Conservation (phyloP, 192 early-diverging fungal species). For the Rhizoclosmatium sp. region DNA sequence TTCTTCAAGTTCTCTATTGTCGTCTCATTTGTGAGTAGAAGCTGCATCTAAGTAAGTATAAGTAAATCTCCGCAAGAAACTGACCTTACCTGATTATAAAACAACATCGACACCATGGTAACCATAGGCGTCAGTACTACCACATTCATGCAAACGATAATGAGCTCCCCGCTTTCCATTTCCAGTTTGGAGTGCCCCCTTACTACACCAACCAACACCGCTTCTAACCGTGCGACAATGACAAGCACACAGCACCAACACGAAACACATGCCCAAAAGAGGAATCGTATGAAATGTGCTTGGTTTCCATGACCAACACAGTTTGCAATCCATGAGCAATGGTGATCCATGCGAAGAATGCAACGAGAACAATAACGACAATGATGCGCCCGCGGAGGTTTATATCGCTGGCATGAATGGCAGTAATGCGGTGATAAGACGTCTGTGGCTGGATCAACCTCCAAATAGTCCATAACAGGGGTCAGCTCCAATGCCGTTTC, state of each 20-base stretch:
- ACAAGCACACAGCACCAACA: slow-evolving; percentile 11
- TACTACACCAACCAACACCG: background rate
- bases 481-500: background rate
- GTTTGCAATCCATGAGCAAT: slow-evolving; percentile 38
- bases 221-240: background rate
- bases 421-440: slow-evolving; percentile 9
- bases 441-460: background rate
- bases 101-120: slow-evolving; percentile 21
- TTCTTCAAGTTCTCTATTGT: slow-evolving; percentile 24
- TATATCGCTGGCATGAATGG: slow-evolving; percentile 22
- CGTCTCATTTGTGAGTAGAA: slow-evolving; percentile 20
- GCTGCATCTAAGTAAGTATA: background rate
- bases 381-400: slow-evolving; percentile 46
- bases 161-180: background rate
- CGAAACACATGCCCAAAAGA: slow-evolving; percentile 20
- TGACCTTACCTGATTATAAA: slow-evolving; percentile 17
- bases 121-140: slow-evolving; percentile 10
- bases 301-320: slow-evolving; percentile 41
- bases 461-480: background rate
- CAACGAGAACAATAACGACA: slow-evolving; percentile 39
- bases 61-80: background rate
- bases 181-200: background rate
- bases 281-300: slow-evolving; percentile 42
- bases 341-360: slow-evolving; percentile 49
- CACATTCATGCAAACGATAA: slow-evolving; percentile 28